Evolutionary conservation across 2,329 filamentous ascomycete species (phyloP), one percentile per base, ranked within the genome.

Genomic region (Dothideomycetes sp.): DNA sequence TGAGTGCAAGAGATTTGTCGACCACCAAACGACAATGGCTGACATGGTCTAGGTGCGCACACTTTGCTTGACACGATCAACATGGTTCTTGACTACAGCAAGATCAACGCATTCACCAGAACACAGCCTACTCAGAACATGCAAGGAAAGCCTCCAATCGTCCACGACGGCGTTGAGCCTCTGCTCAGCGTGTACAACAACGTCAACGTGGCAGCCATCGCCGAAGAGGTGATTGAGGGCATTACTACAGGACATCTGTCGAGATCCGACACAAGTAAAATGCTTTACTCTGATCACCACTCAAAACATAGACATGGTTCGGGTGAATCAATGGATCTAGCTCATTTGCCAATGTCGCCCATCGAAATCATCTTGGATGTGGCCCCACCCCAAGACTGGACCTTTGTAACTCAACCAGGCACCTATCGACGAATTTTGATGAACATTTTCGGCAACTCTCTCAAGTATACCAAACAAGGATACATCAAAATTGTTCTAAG

Each of bases 161-260:
- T 42, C 27, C 31, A 36, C 16, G 33, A 33, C 12, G 41, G 41
- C 13, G 13, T 37, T 20, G 41, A 43, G 53, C 31, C 58, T 45
- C 15, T 43, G 47, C 30, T 61, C 44, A 46, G 53, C 40, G 30
- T 53, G 7, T 53, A 53, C n/a, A 47, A 51, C 8, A 36, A 49
- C 17, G 41, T 64, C 1, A 65, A 70, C 45, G 48, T 70, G 1
- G 60, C 61, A 8, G 53, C 63, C 4, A 47, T 73, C 9, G 63
- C 69, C 1, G 72, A 74, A 52, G 71, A 75, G 46, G 71, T 73
- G 0, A 64, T 69, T 10, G 70, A 73, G 46, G 70, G 69, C 3
- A 68, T 73, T 4, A 69, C 66, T 42, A 58, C 70, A 5, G 72
- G 72, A 1, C 69, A 74, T 24, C 56, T 1, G 64, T 65, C 50